These are phyloP conservation scores for Neurospora tetraspora DNA, from an alignment of 495 filamentous ascomycete species.

Conservation along the genomic window DNA sequence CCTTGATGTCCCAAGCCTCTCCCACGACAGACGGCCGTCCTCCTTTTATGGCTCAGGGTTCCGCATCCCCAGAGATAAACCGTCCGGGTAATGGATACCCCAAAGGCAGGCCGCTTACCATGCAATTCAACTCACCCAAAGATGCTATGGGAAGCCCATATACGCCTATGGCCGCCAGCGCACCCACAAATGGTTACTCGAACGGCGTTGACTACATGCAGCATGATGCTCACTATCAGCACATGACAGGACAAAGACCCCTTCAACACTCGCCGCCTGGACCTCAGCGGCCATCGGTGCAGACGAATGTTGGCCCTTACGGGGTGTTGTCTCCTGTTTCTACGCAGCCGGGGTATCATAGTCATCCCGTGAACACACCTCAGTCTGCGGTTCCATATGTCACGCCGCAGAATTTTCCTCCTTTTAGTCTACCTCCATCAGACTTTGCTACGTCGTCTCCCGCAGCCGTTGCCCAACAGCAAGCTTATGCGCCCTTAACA, in stretches of 20 bases:
- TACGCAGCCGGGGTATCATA: slow-evolving; percentile 37
- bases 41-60: slow-evolving; percentile 31
- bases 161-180: slow-evolving; percentile 34
- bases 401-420: slow-evolving; percentile 40
- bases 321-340: slow-evolving; percentile 41
- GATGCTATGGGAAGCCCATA: slow-evolving; percentile 38
- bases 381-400: slow-evolving; percentile 38
- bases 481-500: slow-evolving; percentile 28
- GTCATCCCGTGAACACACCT: slow-evolving; percentile 32
- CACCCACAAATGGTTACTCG: slow-evolving; percentile 35
- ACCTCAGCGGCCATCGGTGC: slow-evolving; percentile 34
- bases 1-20: slow-evolving; percentile 50
- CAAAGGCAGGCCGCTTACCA: slow-evolving; percentile 34
- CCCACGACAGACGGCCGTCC: slow-evolving; percentile 36
- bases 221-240: slow-evolving; percentile 30
- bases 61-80: slow-evolving; percentile 43
- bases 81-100: slow-evolving; percentile 32
- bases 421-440: slow-evolving; percentile 47
- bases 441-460: slow-evolving; percentile 33
- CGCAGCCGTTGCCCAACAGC: slow-evolving; percentile 15
- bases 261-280: slow-evolving; percentile 32
- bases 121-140: slow-evolving; percentile 44
- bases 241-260: slow-evolving; percentile 25
- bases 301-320: slow-evolving; percentile 36
- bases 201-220: slow-evolving; percentile 36